Percentiles rank a stretch among this genome's conserved stretches.
Evolutionary conservation across 2,329 filamentous ascomycete species (phyloP).

Genomic region (Colletotrichum sp.): DNA sequence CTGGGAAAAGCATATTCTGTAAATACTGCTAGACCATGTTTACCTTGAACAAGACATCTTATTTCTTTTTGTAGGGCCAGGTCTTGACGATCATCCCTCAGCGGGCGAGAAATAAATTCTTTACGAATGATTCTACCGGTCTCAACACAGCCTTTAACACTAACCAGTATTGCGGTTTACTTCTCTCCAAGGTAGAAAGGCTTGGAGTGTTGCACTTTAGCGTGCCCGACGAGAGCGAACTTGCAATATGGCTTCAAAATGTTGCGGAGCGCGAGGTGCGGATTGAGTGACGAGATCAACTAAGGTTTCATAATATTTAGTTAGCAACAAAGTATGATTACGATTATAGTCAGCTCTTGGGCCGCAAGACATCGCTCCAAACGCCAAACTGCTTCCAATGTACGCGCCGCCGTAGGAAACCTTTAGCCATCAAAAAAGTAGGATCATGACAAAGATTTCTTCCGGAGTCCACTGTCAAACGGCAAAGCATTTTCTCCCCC

Average conservation of each 20-base stretch:
- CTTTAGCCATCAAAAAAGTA: background rate
- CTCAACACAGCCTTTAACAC: background rate
- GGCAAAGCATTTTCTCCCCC: background rate
- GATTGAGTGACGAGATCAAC: background rate
- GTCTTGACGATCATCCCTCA: background rate
- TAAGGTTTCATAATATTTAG: too few relatives aligned
- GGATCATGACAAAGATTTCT: background rate
- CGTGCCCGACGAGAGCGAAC: background rate
- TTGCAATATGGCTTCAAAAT: background rate
- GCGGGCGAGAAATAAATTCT: background rate
- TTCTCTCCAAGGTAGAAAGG: background rate
- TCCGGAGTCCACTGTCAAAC: constrained; percentile 10
- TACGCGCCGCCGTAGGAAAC: background rate
- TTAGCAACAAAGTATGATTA: background rate
- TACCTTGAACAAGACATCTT: background rate
- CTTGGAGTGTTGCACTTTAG: background rate
- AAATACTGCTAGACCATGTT: background rate
- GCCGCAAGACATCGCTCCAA: background rate
- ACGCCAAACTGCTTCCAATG: background rate
- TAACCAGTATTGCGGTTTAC: background rate
- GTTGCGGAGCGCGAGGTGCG: background rate
- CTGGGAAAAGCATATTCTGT: background rate
- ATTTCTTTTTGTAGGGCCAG: background rate
- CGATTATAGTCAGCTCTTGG: background rate
- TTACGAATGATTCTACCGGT: background rate